Base-by-base conservation (phyloP, 495 filamentous ascomycete species). In the Hypoxylon rickii region DNA sequence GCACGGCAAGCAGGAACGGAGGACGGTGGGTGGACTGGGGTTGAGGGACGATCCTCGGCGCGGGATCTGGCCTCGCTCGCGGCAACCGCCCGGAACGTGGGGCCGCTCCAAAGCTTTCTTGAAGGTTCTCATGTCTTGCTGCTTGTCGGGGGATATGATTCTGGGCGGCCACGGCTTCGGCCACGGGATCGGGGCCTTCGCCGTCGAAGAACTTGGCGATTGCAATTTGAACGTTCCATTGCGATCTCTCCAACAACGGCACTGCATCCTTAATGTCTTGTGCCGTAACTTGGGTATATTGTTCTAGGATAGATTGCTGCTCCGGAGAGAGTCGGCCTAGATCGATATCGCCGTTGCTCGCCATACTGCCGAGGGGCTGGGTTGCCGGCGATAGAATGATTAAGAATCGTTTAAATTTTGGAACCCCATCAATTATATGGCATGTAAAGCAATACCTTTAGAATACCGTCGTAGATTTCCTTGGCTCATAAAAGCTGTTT, bases 221-320 rank as follows among this genome's bases (percentile, higher is more conserved):
- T 24, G 94, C 94, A 56, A 97, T 95, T 88, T 98, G 68, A 10
- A 96, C 89, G 70, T 97, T 97, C 95, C 95, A 98, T 74, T 97
- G 86, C 26, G 90, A 95, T 45, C 91, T 79, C 48, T 86, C 83
- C 17, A 98, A 76, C 18, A 97, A 63, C 8, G 89, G 86, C 39
- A 97, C 80, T 5, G 94, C 95, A 55, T 89, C 85, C 32, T 80
- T 76, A 41, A 82, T 70, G 29, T 90, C 86, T 69, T 96, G 91
- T 55, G 90, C 84, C 5, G 94, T 97, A 19, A 98, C 88, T 33
- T 89, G 79, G 20, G 85, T 92, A 69, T 90, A 97, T 62, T 93
- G 93, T 49, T 93, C 86, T 26, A 98, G 81, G 41, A 88, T 87
- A 19, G 84, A 78, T 66, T 87, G 88, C 79, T 97, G 91, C 55